Base-by-base conservation (phyloP, 805 yeast genomes). In the Candida railenensis region DNA sequence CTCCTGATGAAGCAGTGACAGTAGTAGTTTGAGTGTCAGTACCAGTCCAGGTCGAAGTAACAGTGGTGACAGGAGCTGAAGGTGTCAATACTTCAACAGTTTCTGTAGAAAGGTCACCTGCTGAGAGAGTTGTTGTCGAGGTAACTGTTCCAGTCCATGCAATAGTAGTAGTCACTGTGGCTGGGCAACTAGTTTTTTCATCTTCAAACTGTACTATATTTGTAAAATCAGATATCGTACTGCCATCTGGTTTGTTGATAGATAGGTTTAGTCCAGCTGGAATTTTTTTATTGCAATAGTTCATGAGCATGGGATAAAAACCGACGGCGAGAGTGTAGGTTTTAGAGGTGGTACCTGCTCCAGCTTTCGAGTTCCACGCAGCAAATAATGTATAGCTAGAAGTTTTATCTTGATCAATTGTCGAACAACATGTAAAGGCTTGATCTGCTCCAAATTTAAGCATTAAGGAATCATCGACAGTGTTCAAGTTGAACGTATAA, bases 41-140 rank as follows among this genome's bases (percentile, higher is more conserved):
- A 5, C 58, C 62, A 3, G 50, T 50, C 52, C 51, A 53, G 3
- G 52, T 46, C 18, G 3, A 4, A 2, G 59, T 50, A 9, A 34
- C 28, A 3, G 57, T 55, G 7, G 22, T 32, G 8, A 48, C 46
- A 1, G 58, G 54, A 5, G 5, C 11, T 38, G 44, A 48, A 8
- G 63, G 62, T n/a, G 49, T 50, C 2, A 52, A 48, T 2, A 56
- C 53, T 22, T 43, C 21, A 9, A 50, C 40, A 4, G 49, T 22
- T 15, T 44, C 50, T 4, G 52, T 46, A 48, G 53, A 51, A 14
- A 50, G 44, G 4, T 39, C 15, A 8, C 58, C 22, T 5, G 46
- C 21, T 2, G 52, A 12, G 7, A 14, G 22, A 5, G 47, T 44
- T 11, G 43, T 28, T 5, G 45, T 37, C 22, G 11, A 12, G 3